A percentile compares a stretch with the other conserved stretches of the same genome.
Evolutionary conservation across 371 early-diverging fungal genomes (phyloP).

Genomic region (Actinomortierella wolfii): DNA sequence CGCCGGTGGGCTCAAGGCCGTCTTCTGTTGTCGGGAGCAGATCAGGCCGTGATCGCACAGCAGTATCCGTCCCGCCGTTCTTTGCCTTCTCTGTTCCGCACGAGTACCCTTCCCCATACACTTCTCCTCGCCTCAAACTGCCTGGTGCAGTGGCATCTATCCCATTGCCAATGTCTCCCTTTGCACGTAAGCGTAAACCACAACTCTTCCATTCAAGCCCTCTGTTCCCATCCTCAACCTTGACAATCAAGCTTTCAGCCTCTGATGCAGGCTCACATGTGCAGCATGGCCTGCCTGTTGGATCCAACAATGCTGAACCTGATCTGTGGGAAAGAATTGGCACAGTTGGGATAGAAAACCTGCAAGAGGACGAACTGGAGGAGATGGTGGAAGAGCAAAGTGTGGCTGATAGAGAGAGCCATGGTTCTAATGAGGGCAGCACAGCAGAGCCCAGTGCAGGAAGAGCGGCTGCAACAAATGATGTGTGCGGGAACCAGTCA

Average conservation of each 20-base stretch:
- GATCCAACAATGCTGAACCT: neutral
- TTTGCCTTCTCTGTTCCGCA: conserved; percentile 47
- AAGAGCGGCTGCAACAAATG: no score
- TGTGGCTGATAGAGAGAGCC: no score
- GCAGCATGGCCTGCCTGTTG: conserved; percentile 12
- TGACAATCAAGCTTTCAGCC: conserved; percentile 34
- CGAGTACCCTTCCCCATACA: conserved; percentile 41
- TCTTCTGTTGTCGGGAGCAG: conserved; percentile 26
- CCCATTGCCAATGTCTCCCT: conserved; percentile 34
- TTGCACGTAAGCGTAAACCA: conserved; percentile 44
- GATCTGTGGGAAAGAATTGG: no score
- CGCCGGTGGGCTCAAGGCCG: conserved; percentile 4
- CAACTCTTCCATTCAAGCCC: conserved; percentile 2
- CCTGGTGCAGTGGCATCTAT: conserved; percentile 35
- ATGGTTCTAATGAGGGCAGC: no score
- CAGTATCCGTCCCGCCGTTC: conserved; percentile 35
- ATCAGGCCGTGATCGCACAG: conserved; percentile 23
- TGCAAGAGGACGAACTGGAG: no score
- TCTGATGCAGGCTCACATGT: neutral
- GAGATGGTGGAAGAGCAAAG: no score
- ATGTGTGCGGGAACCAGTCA: no score
- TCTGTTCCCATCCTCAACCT: conserved; percentile 12
- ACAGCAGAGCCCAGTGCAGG: no score
- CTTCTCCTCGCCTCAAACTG: conserved; percentile 36
- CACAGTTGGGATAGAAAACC: no score